Conservation (phyloP, 306 rosid species). For the Cucurbita maxima region DNA sequence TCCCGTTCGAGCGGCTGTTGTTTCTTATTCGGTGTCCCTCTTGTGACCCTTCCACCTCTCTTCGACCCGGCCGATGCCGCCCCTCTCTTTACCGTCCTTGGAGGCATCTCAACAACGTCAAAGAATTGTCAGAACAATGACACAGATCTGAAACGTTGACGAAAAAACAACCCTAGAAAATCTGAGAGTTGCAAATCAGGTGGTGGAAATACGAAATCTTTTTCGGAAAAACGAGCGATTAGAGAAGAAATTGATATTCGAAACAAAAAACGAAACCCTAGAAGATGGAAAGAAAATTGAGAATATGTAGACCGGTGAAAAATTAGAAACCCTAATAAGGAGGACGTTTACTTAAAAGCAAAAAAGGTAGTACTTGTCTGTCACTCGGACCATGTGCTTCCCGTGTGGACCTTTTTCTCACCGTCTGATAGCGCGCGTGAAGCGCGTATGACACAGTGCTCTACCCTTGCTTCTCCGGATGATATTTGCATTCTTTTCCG, state of each 20-base stretch:
- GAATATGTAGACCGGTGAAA: background rate
- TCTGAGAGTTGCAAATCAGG: background rate
- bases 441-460: background rate
- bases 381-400: background rate
- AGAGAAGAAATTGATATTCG: background rate
- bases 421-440: background rate
- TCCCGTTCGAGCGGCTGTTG: constrained; percentile 31
- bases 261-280: background rate
- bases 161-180: background rate
- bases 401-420: background rate
- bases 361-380: background rate
- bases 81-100: constrained; percentile 75
- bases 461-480: background rate
- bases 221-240: background rate
- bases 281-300: background rate
- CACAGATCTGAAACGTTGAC: background rate
- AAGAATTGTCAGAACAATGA: background rate
- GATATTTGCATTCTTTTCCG: background rate
- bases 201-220: background rate
- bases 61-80: constrained; percentile 33
- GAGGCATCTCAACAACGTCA: constrained; percentile 43
- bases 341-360: background rate
- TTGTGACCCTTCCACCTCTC: constrained; percentile 42
- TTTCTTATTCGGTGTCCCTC: constrained; percentile 47
- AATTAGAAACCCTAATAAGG: constrained; percentile 2